A percentile compares a stretch with the other conserved stretches of the same genome.
Evolutionary conservation across 306 rosid species (phyloP).

Genomic region (Pyrus pyrifolia): DNA sequence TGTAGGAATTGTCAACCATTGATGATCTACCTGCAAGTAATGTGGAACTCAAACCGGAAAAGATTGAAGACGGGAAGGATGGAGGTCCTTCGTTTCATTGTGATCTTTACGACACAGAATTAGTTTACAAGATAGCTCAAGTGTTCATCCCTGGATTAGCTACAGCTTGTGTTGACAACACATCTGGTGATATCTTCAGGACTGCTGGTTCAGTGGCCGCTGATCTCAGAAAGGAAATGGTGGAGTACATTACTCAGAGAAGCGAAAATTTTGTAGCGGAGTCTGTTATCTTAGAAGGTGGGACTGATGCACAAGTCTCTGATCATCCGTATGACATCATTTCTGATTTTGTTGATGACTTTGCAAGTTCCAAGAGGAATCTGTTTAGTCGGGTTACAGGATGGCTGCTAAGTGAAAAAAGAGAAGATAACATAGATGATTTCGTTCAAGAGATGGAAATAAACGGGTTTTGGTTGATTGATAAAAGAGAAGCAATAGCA

Average conservation of each 20-base stretch:
- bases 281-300: constrained; percentile 51
- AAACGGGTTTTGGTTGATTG: constrained; percentile 67
- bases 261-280: constrained; percentile 73
- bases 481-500: constrained; percentile 48
- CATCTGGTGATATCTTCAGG: constrained; percentile 60
- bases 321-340: constrained; percentile 69
- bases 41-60: constrained; percentile 44
- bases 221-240: constrained; percentile 74
- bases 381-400: constrained; percentile 64
- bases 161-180: constrained; percentile 70
- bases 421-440: constrained; percentile 89
- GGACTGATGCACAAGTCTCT: constrained; percentile 37
- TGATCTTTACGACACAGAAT: constrained; percentile 55
- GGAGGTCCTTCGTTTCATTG: constrained; percentile 42
- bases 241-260: constrained; percentile 49
- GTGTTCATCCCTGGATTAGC: constrained; percentile 68
- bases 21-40: constrained; percentile 44
- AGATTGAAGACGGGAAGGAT: constrained; percentile 51
- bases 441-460: constrained; percentile 69
- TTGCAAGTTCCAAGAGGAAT: constrained; percentile 54
- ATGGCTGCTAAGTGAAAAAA: constrained; percentile 67
- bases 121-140: constrained; percentile 69
- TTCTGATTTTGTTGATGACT: constrained; percentile 71
- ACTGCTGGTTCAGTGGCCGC: constrained; percentile 64
- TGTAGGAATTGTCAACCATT: constrained; percentile 39